Evolutionary conservation across 1,284 basidiomycete species (phyloP), one percentile per base, ranked within the genome.

Genomic region (Schizophyllum commune): DNA sequence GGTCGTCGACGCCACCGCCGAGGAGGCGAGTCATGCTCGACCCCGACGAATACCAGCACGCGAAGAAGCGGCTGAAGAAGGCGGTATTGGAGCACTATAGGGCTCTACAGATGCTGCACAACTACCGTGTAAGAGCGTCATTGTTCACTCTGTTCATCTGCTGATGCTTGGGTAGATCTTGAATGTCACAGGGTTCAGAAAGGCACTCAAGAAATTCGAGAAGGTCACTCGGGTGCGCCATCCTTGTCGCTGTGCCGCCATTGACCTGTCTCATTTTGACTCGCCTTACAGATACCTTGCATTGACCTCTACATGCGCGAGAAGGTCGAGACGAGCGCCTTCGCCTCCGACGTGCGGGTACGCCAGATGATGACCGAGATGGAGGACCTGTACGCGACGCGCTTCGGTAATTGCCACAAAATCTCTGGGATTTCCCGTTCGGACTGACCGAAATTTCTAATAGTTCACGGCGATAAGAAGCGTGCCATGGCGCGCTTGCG

Each of bases 151-250:
- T 58, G 55, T 17, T 17, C 27, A 20, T 32, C 58, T 20, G 60
- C 34, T 62, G 57, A 32, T n/a, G 32, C 19, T 13, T n/a, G 51
- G 58, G 17, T 63, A 94, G 88, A 86, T 91, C 56, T 74, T 98
- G 58, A 98, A 98, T 71, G 73, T 95, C 8, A 91, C 91, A 1
- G 96, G 94, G 0, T 95, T 98, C 72, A 80, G 91, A 21, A 98
- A 98, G 72, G 90, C 89, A 0, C 71, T 97, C 64, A 98, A 95
- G 75, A 98, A 97, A 75, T 97, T 94, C 67, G 92, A 94, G 70
- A 98, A 97, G 74, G 78, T 85, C 1, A 89, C 92, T 0, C 84
- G 81, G 68, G 88, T 89, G 77, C 61, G 82, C n/a, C 57, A 22
- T 21, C n/a, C 55, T 21, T 56, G 53, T 55, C n/a, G n/a, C n/a